Conservation (phyloP, 768 basidiomycete genomes). For the Xerocomus spinulosus region DNA sequence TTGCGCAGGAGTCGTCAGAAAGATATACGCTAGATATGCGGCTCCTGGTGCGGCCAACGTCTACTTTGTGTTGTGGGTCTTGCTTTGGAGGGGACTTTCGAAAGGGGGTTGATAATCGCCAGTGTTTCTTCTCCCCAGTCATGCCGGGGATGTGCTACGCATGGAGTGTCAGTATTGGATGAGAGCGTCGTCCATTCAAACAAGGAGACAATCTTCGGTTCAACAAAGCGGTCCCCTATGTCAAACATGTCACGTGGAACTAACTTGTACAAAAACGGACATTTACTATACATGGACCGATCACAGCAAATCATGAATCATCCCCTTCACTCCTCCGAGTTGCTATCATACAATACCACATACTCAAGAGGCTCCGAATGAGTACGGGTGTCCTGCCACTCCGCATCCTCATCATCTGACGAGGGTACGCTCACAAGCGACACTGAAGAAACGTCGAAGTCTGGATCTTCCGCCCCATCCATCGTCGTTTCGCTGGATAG, state of each 20-base stretch:
- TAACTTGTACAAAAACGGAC: background rate
- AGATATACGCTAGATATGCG: constrained; percentile 22
- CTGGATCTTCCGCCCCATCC: constrained; percentile 33
- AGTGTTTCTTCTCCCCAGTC: constrained; percentile 26
- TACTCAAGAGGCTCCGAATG: constrained; percentile 50
- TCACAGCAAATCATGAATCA: no score
- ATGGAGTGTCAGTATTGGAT: constrained; percentile 1
- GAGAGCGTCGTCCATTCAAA: background rate
- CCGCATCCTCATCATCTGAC: constrained; percentile 49
- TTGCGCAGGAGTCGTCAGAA: constrained; percentile 12
- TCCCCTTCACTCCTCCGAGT: constrained; percentile 42
- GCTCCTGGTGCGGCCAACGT: constrained; percentile 4
- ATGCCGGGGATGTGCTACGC: constrained; percentile 12
- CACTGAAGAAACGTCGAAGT: constrained; percentile 43
- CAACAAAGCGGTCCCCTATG: constrained; percentile 10
- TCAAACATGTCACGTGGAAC: constrained; percentile 9
- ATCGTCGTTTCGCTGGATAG: constrained; percentile 33
- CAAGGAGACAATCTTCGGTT: background rate
- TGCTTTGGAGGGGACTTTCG: constrained; percentile 11
- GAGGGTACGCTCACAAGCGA: constrained; percentile 61
- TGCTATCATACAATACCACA: constrained; percentile 68
- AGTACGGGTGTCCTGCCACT: constrained; percentile 56
- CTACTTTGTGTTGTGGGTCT: background rate
- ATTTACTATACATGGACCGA: background rate
- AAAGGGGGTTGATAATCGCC: constrained; percentile 23